Base-by-base conservation (phyloP, 2,329 filamentous ascomycete genomes). In the Capronia americana region DNA sequence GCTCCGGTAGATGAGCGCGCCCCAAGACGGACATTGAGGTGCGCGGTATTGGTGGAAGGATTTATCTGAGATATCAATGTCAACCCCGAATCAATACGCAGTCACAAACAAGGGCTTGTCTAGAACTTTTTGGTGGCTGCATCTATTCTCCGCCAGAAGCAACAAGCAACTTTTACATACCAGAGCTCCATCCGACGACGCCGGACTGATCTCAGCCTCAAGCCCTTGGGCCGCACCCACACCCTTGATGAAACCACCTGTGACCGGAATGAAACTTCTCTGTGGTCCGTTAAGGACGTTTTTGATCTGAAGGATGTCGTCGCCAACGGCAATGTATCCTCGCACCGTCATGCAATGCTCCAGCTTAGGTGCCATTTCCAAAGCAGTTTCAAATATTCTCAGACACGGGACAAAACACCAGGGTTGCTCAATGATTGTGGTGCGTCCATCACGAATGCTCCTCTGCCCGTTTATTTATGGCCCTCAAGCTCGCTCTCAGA, bases 1-100 rank as follows among this genome's bases (percentile, higher is more conserved):
- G 65, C 34, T 10, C 63, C 66, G 23, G 57, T n/a, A 2, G 32
- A 24, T 11, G 66, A 46, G 11, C 58, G 54, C 11, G 66, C 66
- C 41, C 48, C 51, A 5, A 55, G 26, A 3, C 66, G 58, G n/a
- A 68, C 55, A 57, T 68, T 55, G 11, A 68, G 54, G 30, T 68
- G 63, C 12, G 63, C 59, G 8, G 28, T 34, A 34, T 55, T 55
- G 12, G 53, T 55, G 26, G 53, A 30, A 5, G 53, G 53, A 20
- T 55, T 55, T 17, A 55, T 26, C 53, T 55, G 53, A 55, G 28
- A 55, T 12, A 24, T 23, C 20, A 26, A 14, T 51, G 48, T 51
- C 2, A 51, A 12, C 48, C 23, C 10, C 23, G 3, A 26, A 20
- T 8, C 48, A 4, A 26, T 12, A 44, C 6, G 38, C 38, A 51